Evolutionary conservation across 2,329 filamentous ascomycete genomes (phyloP).

Genomic region (Trichoderma breve): DNA sequence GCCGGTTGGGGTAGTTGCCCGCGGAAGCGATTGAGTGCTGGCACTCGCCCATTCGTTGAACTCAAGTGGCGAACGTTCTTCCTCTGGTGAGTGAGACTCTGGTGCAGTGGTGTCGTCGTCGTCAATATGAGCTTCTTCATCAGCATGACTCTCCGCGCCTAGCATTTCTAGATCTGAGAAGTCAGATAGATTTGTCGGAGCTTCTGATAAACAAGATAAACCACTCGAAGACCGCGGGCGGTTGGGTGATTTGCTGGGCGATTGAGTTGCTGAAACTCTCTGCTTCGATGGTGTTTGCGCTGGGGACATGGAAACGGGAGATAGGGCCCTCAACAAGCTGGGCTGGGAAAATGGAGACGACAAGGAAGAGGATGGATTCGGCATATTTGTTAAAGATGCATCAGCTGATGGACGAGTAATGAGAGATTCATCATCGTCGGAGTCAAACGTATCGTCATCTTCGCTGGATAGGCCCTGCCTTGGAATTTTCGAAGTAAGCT

Average conservation of each 20-base stretch:
- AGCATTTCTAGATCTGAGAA: background rate
- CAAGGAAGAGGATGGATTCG: background rate
- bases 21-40: background rate
- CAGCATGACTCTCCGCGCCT: background rate
- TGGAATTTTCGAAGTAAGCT: slow-evolving; percentile 1
- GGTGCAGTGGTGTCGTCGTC: too few relatives aligned
- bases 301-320: background rate
- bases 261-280: background rate
- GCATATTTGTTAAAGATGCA: background rate
- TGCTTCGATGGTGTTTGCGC: slow-evolving; percentile 5
- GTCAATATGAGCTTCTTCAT: background rate
- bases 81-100: background rate
- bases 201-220: background rate
- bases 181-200: background rate
- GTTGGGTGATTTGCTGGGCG: background rate
- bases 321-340: background rate
- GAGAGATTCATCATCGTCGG: background rate
- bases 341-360: background rate
- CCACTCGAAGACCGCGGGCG: background rate
- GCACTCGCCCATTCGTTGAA: background rate
- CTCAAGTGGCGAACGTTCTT: background rate
- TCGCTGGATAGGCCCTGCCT: background rate
- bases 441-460: background rate
- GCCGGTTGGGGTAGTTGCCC: background rate
- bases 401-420: background rate